These are phyloP conservation scores for Baudoinia panamericana DNA, from an alignment of 495 filamentous ascomycete genomes.

Conservation along the genomic window DNA sequence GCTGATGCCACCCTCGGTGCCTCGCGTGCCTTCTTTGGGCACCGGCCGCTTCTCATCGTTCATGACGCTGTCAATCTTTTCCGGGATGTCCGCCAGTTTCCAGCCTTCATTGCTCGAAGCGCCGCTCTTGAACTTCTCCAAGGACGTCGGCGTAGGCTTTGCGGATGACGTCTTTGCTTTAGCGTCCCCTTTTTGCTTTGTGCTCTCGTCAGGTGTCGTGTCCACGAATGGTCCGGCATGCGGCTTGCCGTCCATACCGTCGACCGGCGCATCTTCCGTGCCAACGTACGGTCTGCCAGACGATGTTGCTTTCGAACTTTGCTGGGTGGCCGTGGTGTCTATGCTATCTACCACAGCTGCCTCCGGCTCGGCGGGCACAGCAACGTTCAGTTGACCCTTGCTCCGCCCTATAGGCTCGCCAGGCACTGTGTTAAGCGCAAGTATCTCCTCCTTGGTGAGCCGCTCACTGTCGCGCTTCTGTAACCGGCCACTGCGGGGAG, in stretches of 20 bases:
- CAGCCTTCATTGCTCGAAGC: slow-evolving; percentile 41
- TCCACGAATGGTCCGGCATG: slow-evolving; percentile 63
- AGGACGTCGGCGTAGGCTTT: slow-evolving; percentile 27
- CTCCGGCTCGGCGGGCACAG: slow-evolving; percentile 1
- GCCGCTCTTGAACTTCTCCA: slow-evolving; percentile 23
- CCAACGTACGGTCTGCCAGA: slow-evolving; percentile 37
- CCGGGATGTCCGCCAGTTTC: slow-evolving; percentile 47
- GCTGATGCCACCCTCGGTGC: slow-evolving; percentile 74
- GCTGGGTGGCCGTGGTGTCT: not conserved
- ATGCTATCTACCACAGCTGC: not conserved
- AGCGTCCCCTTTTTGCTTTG: slow-evolving; percentile 32
- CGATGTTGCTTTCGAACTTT: slow-evolving; percentile 22
- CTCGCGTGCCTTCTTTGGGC: slow-evolving; percentile 73
- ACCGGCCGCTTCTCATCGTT: slow-evolving; percentile 60
- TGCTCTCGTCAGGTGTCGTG: slow-evolving; percentile 23
- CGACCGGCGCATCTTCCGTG: slow-evolving; percentile 81
- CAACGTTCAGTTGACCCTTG: slow-evolving; percentile 1
- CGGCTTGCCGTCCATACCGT: slow-evolving; percentile 91
- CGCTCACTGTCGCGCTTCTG: slow-evolving; percentile 13
- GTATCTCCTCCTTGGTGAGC: slow-evolving; percentile 15
- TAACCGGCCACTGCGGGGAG: not conserved
- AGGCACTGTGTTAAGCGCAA: slow-evolving; percentile 16
- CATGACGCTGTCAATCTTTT: slow-evolving; percentile 81
- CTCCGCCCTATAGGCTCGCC: slow-evolving; percentile 5
- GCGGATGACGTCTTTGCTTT: slow-evolving; percentile 31